phyloP scores from a whole-genome alignment of 257 asterid species.

The Ocimum tenuiflorum region DNA sequence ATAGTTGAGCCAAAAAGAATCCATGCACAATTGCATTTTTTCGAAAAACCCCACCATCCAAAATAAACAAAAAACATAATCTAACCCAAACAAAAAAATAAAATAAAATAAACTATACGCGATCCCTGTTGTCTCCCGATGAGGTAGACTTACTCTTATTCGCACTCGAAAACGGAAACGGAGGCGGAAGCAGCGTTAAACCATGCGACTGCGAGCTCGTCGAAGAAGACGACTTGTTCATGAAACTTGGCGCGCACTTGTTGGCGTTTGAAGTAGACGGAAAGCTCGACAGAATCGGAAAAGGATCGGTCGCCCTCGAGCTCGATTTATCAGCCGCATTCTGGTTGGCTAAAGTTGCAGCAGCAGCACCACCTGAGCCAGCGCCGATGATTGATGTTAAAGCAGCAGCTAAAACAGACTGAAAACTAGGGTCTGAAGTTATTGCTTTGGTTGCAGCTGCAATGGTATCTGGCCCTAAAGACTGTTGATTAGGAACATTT shows the following conservation, averaged over 20 bases:
- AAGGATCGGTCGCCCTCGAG: slow-evolving; percentile 28
- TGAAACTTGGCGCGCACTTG: slow-evolving; percentile 31
- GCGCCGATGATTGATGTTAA: slow-evolving; percentile 64
- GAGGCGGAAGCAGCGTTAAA: slow-evolving; percentile 33
- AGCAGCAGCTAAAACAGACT: slow-evolving; percentile 86
- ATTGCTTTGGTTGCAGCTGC: slow-evolving; percentile 93
- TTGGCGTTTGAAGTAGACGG: slow-evolving; percentile 45
- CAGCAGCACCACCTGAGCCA: slow-evolving; percentile 19
- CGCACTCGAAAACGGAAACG: slow-evolving; percentile 31
- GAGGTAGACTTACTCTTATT: slow-evolving; percentile 39
- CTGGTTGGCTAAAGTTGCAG: slow-evolving; percentile 16
- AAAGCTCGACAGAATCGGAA: slow-evolving; percentile 52
- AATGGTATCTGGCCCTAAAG: slow-evolving; percentile 51
- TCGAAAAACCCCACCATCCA: background rate
- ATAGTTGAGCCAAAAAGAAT: background rate
- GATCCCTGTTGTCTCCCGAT: slow-evolving; percentile 33
- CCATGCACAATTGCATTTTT: slow-evolving; percentile 16
- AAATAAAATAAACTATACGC: background rate
- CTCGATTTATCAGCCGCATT: slow-evolving; percentile 26
- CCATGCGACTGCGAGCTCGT: slow-evolving; percentile 28
- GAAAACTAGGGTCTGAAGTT: slow-evolving; percentile 77
- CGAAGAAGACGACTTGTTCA: slow-evolving; percentile 27
- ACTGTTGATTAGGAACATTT: slow-evolving; percentile 32
- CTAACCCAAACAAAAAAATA: background rate
- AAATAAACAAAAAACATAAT: background rate